Percentiles rank a stretch among this genome's conserved stretches.
Conservation (phyloP, 2,329 filamentous ascomycete species). For the Xylaria sp. region DNA sequence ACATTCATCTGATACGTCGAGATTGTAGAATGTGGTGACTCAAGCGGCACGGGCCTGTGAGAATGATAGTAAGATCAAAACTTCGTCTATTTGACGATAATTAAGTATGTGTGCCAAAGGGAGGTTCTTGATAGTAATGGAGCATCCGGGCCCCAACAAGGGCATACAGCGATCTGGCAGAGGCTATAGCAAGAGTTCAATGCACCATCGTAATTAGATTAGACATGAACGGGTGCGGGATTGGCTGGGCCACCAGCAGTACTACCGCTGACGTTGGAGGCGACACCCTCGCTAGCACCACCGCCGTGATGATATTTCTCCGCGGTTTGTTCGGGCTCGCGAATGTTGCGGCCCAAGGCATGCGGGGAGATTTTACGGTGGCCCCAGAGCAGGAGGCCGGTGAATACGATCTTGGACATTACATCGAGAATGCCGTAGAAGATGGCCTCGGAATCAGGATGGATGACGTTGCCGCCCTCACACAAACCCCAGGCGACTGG, state of each 20-base stretch:
- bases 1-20: not conserved
- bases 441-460: slow-evolving; percentile 72
- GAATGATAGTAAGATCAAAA: not conserved
- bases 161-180: not conserved
- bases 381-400: slow-evolving; percentile 68
- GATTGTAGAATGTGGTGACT: too few species aligned
- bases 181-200: not conserved
- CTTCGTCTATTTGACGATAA: not conserved
- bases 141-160: not conserved
- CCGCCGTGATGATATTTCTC: slow-evolving; percentile 40
- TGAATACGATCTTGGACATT: slow-evolving; percentile 72
- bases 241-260: slow-evolving; percentile 27
- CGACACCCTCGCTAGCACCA: slow-evolving; percentile 36
- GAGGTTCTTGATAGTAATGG: not conserved
- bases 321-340: slow-evolving; percentile 41
- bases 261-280: slow-evolving; percentile 33
- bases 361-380: slow-evolving; percentile 70
- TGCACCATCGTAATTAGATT: not conserved
- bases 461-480: slow-evolving; percentile 73
- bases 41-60: not conserved
- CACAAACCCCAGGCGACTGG: slow-evolving; percentile 71
- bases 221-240: slow-evolving; percentile 3
- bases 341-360: slow-evolving; percentile 62
- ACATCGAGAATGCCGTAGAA: slow-evolving; percentile 76
- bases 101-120: not conserved